Evolutionary conservation across 2,329 filamentous ascomycete species (phyloP), one percentile per base, ranked within the genome.

Genomic region (Beauveria sp.): DNA sequence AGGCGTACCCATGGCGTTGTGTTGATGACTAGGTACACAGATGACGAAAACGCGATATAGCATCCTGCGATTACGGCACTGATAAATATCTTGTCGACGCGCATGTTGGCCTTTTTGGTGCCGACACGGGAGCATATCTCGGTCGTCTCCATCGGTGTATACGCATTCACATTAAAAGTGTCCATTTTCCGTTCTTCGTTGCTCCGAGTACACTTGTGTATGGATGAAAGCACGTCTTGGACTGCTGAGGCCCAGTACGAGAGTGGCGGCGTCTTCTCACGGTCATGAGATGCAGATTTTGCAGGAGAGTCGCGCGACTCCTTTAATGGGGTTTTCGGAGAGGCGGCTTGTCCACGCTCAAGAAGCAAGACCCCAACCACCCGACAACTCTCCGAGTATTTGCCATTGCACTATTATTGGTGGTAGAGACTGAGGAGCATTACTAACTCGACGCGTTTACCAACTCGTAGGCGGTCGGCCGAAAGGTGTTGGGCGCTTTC

Each of bases 111-210:
- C 67, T 84, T 84, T 58, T 73, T 73, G 28, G 73, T 72, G 5
- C 81, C 82, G n/a, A 77, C 73, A 12, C 79, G 75, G 1, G 76
- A 77, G 61, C 81, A 73, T 18, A 81, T 70, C 69, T 83, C 79
- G 8, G 77, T 77, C 41, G 80, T 77, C 70, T 84, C 76, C 16
- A 69, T 65, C 0, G 79, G 77, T 5, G 77, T 77, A 66, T 79
- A 79, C 5, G 77, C 71, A 50, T 74, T 66, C 14, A 64, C 65
- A 48, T 22, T 51, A 9, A 51, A 43, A 1, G 46, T 18, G 20
- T 58, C 55, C 55, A 50, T 58, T 7, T 24, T 34, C 1, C 18
- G 5, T 9, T 34, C 2, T 14, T 20, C 16, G 16, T 6, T 24
- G 22, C 22, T 24, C 22, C 22, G 3, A 24, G 12, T 8, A 30